Evolutionary conservation across 2,329 filamentous ascomycete species (phyloP).

Genomic region (Davidsoniella neocaledoniae): DNA sequence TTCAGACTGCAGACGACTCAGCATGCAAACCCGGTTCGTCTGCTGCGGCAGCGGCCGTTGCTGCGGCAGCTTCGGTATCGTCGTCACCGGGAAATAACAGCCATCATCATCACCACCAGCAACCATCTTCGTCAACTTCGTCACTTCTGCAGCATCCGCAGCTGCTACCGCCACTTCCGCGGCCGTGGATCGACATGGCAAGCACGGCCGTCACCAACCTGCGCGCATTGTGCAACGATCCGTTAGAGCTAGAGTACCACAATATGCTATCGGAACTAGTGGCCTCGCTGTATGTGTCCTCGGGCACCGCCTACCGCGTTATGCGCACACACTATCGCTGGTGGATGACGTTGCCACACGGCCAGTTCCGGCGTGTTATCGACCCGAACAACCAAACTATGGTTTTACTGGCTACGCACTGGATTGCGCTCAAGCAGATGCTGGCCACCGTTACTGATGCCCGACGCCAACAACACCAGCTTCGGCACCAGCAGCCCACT

Average conservation of each 20-base stretch:
- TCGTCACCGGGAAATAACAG: neutral
- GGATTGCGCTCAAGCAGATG: slow-evolving; percentile 37
- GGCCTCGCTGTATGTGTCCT: slow-evolving; percentile 33
- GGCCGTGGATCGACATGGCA: slow-evolving; percentile 30
- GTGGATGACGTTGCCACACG: slow-evolving; percentile 41
- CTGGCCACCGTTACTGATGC: slow-evolving; percentile 30
- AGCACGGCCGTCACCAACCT: slow-evolving; percentile 26
- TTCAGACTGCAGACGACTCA: neutral
- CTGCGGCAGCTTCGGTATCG: neutral
- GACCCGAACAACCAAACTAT: slow-evolving; percentile 29
- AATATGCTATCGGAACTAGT: slow-evolving; percentile 29
- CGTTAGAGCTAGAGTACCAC: slow-evolving; percentile 30
- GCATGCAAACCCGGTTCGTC: neutral
- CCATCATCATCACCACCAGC: neutral
- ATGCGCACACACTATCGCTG: slow-evolving; percentile 34
- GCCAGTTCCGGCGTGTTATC: slow-evolving; percentile 32
- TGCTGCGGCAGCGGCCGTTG: neutral
- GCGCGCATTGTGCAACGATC: slow-evolving; percentile 25
- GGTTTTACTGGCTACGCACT: slow-evolving; percentile 34
- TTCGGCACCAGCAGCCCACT: neutral
- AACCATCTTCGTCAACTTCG: neutral
- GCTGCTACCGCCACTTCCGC: slow-evolving; percentile 27
- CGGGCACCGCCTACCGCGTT: slow-evolving; percentile 29
- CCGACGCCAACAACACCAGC: slow-evolving; percentile 1
- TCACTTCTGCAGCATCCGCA: neutral